Base-by-base conservation (phyloP, 257 asterid genomes). In the Orobanche coerulescens region DNA sequence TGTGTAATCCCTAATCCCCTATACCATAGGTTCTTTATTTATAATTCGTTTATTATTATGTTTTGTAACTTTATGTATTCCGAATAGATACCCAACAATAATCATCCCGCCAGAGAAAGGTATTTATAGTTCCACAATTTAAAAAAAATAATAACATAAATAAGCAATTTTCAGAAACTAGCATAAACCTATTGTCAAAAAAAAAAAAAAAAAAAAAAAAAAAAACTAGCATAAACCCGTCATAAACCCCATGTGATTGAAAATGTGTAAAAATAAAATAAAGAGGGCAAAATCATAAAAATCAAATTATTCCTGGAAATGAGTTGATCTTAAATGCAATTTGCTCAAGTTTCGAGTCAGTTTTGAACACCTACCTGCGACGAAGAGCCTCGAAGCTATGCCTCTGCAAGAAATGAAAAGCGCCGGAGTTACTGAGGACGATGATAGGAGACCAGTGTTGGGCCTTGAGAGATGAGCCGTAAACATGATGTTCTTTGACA, bases 361-460 rank as follows among this genome's bases (percentile, higher is more conserved):
- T 30, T 57, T 11, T 12, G 36, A 40, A 33, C 1, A 61, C 49
- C 18, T 62, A 90, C 97, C 97, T 78, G 90, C 97, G 57, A 90
- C 77, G 46, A 84, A 90, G 64, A 90, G 92, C 87, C 82, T 90
- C 47, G 92, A 80, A 59, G 94, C 88, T 48, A 90, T 76, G 74
- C 95, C 94, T 73, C 94, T 78, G 24, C 70, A 71, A 46, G 84
- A 74, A 66, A 79, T 68, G 47, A 71, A 64, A 74, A 73, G 18
- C 8, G 77, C 31, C 11, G 92, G 70, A 24, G 61, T 28, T 22
- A 71, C 18, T 1, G 74, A 61, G 2, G 80, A 56, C 5, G 80
- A 65, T 18, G 71, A 20, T 1, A 65, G 46, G 26, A 66, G 16
- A 46, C 10, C 36, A 10, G 46, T 37, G 30, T 13, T 61, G 47